A percentile compares a stretch with the other conserved stretches of the same genome.
phyloP scores from a whole-genome alignment of 1,284 basidiomycete species.

The Cutaneotrichosporon cutaneum region DNA sequence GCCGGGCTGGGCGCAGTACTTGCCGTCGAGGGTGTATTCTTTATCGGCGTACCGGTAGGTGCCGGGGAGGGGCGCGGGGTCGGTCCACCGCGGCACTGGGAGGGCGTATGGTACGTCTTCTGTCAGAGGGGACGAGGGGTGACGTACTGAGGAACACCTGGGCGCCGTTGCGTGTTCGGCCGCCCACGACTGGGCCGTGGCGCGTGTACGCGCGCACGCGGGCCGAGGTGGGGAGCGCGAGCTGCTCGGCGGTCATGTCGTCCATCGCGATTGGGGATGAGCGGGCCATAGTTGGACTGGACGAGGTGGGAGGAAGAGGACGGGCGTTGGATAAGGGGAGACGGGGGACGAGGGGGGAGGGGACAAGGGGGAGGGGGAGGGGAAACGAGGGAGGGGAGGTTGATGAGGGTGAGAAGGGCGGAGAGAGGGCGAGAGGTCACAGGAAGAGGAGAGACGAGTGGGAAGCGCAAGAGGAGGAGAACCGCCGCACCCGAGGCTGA shows the following conservation, averaged over 20 bases:
- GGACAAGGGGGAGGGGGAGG: too few relatives aligned
- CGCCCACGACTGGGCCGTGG: slow-evolving; percentile 34
- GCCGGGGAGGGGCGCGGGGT: slow-evolving; percentile 61
- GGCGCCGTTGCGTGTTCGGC: slow-evolving; percentile 34
- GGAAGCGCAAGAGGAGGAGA: too few relatives aligned
- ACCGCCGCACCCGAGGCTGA: too few relatives aligned
- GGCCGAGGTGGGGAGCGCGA: slow-evolving; percentile 30
- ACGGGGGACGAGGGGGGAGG: too few relatives aligned
- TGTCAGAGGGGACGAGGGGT: not conserved
- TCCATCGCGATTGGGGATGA: not conserved
- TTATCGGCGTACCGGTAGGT: slow-evolving; percentile 61
- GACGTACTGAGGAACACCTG: slow-evolving; percentile 43
- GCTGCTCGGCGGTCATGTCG: slow-evolving; percentile 37
- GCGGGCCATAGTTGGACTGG: too few relatives aligned
- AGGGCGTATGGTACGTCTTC: slow-evolving; percentile 71
- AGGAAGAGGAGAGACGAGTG: too few relatives aligned
- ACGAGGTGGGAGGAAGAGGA: too few relatives aligned
- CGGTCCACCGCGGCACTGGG: slow-evolving; percentile 63
- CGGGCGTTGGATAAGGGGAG: too few relatives aligned
- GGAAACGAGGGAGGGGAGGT: too few relatives aligned
- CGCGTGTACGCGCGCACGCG: slow-evolving; percentile 28
- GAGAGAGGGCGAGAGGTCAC: too few relatives aligned
- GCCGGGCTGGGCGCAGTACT: slow-evolving; percentile 44
- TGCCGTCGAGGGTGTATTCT: slow-evolving; percentile 63
- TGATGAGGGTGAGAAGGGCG: too few relatives aligned